A percentile compares a stretch with the other conserved stretches of the same genome.
phyloP scores from a whole-genome alignment of 2,329 filamentous ascomycete species.

The Phoma sp. region DNA sequence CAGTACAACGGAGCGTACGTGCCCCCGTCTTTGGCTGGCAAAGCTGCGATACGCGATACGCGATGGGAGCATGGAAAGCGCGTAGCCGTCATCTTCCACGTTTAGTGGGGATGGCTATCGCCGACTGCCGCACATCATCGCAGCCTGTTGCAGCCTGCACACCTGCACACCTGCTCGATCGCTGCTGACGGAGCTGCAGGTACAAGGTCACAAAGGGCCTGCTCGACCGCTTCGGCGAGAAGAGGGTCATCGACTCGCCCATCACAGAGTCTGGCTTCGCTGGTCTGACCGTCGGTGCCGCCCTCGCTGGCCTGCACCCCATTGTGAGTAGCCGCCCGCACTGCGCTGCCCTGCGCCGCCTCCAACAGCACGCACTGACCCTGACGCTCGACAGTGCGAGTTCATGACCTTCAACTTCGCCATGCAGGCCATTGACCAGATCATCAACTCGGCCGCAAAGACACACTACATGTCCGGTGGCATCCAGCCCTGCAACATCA shows the following conservation, averaged over 20 bases:
- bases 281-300: conserved; percentile 92
- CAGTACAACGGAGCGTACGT: conserved; percentile 96
- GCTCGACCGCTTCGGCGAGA: conserved; percentile 94
- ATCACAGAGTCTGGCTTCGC: conserved; percentile 97
- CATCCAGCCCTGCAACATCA: conserved; percentile 99
- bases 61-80: not conserved
- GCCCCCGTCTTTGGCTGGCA: conserved; percentile 10
- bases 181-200: conserved; percentile 55
- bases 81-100: no score
- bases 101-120: no score
- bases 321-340: conserved; percentile 66
- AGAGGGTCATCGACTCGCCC: conserved; percentile 96
- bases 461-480: conserved; percentile 99
- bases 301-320: conserved; percentile 90
- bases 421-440: conserved; percentile 99
- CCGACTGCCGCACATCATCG: no score
- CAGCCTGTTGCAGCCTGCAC: conserved; percentile 8
- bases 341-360: no score
- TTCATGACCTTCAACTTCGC: conserved; percentile 99
- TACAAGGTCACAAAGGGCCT: conserved; percentile 99
- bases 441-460: conserved; percentile 98
- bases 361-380: conserved; percentile 21
- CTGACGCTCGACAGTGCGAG: conserved; percentile 71
- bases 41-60: conserved; percentile 9
- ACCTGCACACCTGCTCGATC: not conserved